Percentiles rank a stretch among this genome's conserved stretches.
These are phyloP conservation scores for Lachnellula suecica DNA, from an alignment of 2,329 filamentous ascomycete genomes.

Conservation along the genomic window DNA sequence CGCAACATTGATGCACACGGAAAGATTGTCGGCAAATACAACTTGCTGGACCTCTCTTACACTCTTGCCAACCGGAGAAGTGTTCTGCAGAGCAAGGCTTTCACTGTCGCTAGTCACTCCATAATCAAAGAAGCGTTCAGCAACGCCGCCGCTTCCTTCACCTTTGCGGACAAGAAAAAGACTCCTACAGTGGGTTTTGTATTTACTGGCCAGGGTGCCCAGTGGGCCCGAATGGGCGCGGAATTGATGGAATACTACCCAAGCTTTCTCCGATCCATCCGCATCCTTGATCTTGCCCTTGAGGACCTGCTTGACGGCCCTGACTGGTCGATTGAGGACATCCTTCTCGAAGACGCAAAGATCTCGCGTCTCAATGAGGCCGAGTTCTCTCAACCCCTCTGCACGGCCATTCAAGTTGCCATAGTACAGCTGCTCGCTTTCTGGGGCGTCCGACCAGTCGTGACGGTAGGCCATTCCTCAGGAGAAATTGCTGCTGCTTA, in stretches of 20 bases:
- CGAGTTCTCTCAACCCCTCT: slow-evolving; percentile 37
- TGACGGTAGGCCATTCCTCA: slow-evolving; percentile 44
- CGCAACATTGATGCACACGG: neutral
- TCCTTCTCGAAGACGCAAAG: slow-evolving; percentile 14
- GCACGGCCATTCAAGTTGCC: slow-evolving; percentile 46
- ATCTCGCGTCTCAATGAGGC: slow-evolving; percentile 38
- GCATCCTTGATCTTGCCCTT: neutral
- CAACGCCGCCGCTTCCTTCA: neutral
- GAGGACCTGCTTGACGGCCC: slow-evolving; percentile 3
- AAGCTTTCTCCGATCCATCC: slow-evolving; percentile 15
- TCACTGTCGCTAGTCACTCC: neutral
- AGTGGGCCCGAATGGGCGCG: slow-evolving; percentile 26
- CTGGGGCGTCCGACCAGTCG: slow-evolving; percentile 38
- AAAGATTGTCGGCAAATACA: neutral
- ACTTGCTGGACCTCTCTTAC: no score
- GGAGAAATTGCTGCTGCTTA: slow-evolving; percentile 50
- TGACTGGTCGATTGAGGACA: slow-evolving; percentile 22
- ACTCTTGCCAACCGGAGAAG: no score
- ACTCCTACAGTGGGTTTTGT: slow-evolving; percentile 7
- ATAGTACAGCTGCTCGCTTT: slow-evolving; percentile 42
- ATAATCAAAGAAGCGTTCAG: neutral
- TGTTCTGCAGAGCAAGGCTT: neutral
- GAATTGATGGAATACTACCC: slow-evolving; percentile 10
- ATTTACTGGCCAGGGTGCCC: slow-evolving; percentile 31
- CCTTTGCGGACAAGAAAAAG: neutral